These are phyloP conservation scores for Acer yangbiense DNA, from an alignment of 345 rosid species.

Conservation along the genomic window DNA sequence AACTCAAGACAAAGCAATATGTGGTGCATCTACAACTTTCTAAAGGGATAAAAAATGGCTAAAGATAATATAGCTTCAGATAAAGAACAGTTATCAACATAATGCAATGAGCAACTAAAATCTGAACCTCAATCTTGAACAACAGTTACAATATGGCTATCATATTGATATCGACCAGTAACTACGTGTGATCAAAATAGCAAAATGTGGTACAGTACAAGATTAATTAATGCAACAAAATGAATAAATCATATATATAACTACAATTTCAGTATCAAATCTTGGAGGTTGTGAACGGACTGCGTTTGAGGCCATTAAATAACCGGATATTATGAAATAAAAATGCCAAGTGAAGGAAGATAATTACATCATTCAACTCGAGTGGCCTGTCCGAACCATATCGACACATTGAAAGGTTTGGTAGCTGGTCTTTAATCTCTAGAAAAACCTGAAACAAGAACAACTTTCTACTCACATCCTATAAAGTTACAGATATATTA, in stretches of 20 bases:
- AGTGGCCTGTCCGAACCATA: slow-evolving; percentile 97
- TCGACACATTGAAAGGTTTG: slow-evolving; percentile 77
- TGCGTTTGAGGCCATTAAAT: background rate
- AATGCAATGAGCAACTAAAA: background rate
- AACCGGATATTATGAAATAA: background rate
- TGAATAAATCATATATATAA: background rate
- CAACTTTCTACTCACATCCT: slow-evolving; percentile 1
- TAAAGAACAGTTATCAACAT: background rate
- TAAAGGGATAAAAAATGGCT: background rate
- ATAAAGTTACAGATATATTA: background rate
- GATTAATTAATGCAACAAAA: background rate
- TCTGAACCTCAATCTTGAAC: background rate
- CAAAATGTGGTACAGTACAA: too few relatives aligned
- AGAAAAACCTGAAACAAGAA: slow-evolving; percentile 66
- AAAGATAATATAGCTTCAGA: background rate
- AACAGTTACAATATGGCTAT: background rate
- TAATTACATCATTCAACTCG: slow-evolving; percentile 82
- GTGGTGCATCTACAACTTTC: background rate
- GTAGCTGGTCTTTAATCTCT: slow-evolving; percentile 80
- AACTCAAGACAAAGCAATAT: background rate
- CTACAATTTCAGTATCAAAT: background rate
- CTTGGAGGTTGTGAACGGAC: background rate
- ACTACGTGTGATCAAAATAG: too few relatives aligned
- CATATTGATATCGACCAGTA: background rate
- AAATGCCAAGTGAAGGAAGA: slow-evolving; percentile 6